Conservation (phyloP, 805 yeast genomes). For the Scheffersomyces stipitis region DNA sequence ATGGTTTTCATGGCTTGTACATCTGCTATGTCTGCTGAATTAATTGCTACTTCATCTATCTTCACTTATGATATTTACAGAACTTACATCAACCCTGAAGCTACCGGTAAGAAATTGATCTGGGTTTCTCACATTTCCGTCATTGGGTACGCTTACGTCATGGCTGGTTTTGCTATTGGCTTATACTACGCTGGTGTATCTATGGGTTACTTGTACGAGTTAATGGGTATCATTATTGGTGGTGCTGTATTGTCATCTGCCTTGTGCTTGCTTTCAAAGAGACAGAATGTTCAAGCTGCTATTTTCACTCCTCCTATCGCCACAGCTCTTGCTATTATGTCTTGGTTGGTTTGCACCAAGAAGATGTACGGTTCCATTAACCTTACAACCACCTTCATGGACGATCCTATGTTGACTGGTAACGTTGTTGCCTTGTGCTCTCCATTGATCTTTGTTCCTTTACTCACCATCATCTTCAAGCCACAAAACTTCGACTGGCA, state of each 20-base stretch:
- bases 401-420: constrained; percentile 87
- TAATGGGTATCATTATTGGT: constrained; percentile 88
- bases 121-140: constrained; percentile 67
- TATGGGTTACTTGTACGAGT: constrained; percentile 83
- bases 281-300: constrained; percentile 70
- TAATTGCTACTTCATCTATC: constrained; percentile 83
- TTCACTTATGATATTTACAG: constrained; percentile 85
- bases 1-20: constrained; percentile 91
- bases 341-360: constrained; percentile 46
- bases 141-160: constrained; percentile 51
- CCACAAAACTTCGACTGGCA: constrained; percentile 78
- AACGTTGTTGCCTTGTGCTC: constrained; percentile 79
- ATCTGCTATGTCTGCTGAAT: constrained; percentile 88
- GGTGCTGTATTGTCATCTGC: constrained; percentile 82
- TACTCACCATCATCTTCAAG: constrained; percentile 61
- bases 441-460: constrained; percentile 66
- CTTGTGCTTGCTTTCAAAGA: constrained; percentile 60
- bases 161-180: constrained; percentile 85
- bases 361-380: constrained; percentile 30
- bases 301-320: constrained; percentile 77
- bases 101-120: constrained; percentile 72
- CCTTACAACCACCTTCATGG: constrained; percentile 63
- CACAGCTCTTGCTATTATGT: constrained; percentile 66
- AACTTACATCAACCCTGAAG: constrained; percentile 75
- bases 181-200: constrained; percentile 77